A percentile compares a stretch with the other conserved stretches of the same genome.
Evolutionary conservation across 2,329 filamentous ascomycete genomes (phyloP).

Genomic region (Aaosphaeria arxii): DNA sequence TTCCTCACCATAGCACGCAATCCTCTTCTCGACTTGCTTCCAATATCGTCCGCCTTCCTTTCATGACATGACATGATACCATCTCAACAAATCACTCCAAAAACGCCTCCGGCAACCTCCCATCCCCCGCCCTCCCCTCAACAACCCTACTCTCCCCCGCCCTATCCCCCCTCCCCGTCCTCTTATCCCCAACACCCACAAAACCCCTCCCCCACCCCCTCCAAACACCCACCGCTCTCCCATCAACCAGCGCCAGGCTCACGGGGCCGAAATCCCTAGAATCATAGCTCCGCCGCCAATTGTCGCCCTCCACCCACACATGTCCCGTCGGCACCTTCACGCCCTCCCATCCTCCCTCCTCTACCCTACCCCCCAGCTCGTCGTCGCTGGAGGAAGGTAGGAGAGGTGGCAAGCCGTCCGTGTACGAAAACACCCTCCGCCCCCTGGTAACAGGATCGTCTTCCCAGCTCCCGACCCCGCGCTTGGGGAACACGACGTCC

Average conservation of each 20-base stretch:
- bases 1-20: neutral
- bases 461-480: neutral
- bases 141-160: constrained; percentile 45
- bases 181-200: constrained; percentile 48
- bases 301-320: constrained; percentile 95
- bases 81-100: constrained; percentile 13
- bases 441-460: neutral
- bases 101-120: constrained; percentile 16
- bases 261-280: constrained; percentile 90
- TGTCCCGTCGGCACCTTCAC: constrained; percentile 75
- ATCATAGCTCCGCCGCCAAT: constrained; percentile 68
- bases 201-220: constrained; percentile 46
- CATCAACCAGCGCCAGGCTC: constrained; percentile 70
- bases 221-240: constrained; percentile 69
- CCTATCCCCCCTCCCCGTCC: constrained; percentile 43
- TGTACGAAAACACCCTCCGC: neutral
- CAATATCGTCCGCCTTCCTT: neutral
- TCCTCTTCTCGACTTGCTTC: neutral
- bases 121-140: constrained; percentile 16
- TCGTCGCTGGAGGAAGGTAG: too few relatives aligned
- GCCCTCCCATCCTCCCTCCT: constrained; percentile 18
- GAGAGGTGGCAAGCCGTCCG: neutral
- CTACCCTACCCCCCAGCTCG: constrained; percentile 13
- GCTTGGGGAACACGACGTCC: constrained; percentile 51
- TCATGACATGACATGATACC: too few relatives aligned